Evolutionary conservation across 169 alveolate species (phyloP).

Genomic region (Blepharisma undulans): DNA sequence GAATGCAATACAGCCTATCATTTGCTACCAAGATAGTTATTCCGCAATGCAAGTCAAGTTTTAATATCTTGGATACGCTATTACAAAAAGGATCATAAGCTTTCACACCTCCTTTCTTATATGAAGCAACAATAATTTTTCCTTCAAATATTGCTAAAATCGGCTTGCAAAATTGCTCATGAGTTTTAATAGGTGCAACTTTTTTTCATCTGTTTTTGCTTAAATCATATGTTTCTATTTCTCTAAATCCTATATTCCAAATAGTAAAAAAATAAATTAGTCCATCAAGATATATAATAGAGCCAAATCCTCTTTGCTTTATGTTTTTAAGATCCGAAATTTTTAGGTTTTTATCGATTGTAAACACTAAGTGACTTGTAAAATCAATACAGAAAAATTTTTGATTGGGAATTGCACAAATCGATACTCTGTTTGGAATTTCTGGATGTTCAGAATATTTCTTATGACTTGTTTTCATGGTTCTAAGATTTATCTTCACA

Average conservation of each 20-base stretch:
- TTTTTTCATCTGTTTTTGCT: neutral
- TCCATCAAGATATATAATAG: neutral
- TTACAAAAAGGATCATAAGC: neutral
- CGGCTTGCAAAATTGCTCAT: too few relatives aligned
- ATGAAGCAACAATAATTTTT: neutral
- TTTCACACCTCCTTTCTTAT: neutral
- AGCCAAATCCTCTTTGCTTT: neutral
- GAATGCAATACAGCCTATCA: too few relatives aligned
- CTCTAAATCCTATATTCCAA: neutral
- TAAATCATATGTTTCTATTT: neutral
- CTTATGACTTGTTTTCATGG: too few relatives aligned
- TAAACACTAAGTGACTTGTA: too few relatives aligned
- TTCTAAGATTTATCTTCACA: too few relatives aligned
- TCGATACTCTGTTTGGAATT: too few relatives aligned
- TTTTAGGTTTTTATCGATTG: too few relatives aligned
- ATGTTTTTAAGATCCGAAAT: neutral
- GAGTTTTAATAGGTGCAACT: neutral
- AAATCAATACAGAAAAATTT: too few relatives aligned
- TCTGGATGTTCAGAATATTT: too few relatives aligned
- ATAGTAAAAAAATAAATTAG: neutral
- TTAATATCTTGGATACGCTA: neutral
- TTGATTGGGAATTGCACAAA: too few relatives aligned
- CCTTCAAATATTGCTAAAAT: neutral
- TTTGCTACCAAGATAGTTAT: too few relatives aligned
- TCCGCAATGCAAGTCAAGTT: too few relatives aligned